Evolutionary conservation across 306 rosid genomes (phyloP).

Genomic region (Carpinus viminea): DNA sequence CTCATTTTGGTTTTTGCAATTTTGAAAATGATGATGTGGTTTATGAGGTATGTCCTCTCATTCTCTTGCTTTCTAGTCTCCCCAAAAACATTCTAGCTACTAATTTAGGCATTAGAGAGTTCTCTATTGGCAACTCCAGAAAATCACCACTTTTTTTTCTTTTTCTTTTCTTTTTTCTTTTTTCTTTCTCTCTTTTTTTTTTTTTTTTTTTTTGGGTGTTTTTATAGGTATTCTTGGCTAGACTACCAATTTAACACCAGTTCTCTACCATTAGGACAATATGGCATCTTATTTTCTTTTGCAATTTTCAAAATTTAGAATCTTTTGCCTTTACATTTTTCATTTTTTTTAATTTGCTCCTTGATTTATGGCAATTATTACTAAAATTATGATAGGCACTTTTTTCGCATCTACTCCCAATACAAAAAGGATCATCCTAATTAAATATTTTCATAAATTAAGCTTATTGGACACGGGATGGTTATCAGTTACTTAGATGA

Average conservation of each 20-base stretch:
- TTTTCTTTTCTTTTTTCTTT: too few species aligned
- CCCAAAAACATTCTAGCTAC: too few species aligned
- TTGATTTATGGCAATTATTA: conserved; percentile 33
- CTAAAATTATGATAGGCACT: conserved; percentile 2
- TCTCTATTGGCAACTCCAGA: too few species aligned
- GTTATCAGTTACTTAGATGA: conserved; percentile 25
- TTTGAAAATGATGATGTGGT: too few species aligned
- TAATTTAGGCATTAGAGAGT: too few species aligned
- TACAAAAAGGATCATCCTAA: conserved; percentile 16
- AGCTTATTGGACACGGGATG: conserved; percentile 13
- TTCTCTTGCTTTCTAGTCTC: too few species aligned
- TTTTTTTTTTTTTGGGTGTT: too few species aligned
- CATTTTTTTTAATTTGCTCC: conserved; percentile 10
- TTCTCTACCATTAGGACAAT: background rate
- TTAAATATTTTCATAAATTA: conserved; percentile 9
- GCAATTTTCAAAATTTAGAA: background rate
- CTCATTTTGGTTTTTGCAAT: too few species aligned
- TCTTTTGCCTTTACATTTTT: background rate
- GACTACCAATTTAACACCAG: background rate
- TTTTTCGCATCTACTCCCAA: conserved; percentile 4
- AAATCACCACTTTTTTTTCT: too few species aligned
- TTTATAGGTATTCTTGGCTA: too few species aligned
- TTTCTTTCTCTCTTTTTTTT: too few species aligned
- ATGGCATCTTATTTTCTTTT: background rate
- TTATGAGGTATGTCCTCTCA: too few species aligned